phyloP scores from a whole-genome alignment of 176 grass and related monocot genomes.

The Hsuehochloa calcarea region DNA sequence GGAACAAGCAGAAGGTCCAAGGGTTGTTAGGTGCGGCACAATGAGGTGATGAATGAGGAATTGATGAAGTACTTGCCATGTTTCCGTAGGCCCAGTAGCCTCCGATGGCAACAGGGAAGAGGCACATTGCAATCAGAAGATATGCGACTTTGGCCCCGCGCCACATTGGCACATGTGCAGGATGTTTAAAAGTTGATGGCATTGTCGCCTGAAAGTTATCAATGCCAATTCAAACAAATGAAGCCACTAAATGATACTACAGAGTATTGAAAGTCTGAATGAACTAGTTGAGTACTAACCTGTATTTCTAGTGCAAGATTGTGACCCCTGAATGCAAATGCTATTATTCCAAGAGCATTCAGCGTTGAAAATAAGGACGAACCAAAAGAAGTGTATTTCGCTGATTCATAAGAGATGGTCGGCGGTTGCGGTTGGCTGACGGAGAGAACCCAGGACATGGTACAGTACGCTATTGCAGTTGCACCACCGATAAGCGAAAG shows the following conservation, averaged over 20 bases:
- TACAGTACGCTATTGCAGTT: constrained; percentile 86
- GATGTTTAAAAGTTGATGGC: constrained; percentile 96
- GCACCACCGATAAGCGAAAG: constrained; percentile 83
- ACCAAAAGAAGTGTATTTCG: constrained; percentile 47
- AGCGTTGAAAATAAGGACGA: constrained; percentile 55
- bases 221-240: background rate
- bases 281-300: constrained; percentile 43
- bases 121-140: constrained; percentile 78
- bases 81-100: constrained; percentile 96
- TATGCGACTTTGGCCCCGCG: constrained; percentile 87
- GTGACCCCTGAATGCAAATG: constrained; percentile 95
- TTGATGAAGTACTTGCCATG: constrained; percentile 65
- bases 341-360: constrained; percentile 94
- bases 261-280: background rate
- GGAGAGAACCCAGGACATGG: constrained; percentile 91
- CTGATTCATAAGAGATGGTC: constrained; percentile 67
- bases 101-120: constrained; percentile 89
- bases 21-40: constrained; percentile 21
- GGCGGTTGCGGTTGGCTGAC: constrained; percentile 57
- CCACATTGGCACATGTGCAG: constrained; percentile 97
- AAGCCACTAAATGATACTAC: background rate
- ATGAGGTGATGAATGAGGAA: background rate
- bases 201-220: constrained; percentile 73
- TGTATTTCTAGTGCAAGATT: constrained; percentile 97
- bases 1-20: constrained; percentile 15